Percentiles rank a stretch among this genome's conserved stretches.
These are phyloP conservation scores for Fusarium albosuccineum DNA, from an alignment of 2,329 filamentous ascomycete species.

Conservation along the genomic window DNA sequence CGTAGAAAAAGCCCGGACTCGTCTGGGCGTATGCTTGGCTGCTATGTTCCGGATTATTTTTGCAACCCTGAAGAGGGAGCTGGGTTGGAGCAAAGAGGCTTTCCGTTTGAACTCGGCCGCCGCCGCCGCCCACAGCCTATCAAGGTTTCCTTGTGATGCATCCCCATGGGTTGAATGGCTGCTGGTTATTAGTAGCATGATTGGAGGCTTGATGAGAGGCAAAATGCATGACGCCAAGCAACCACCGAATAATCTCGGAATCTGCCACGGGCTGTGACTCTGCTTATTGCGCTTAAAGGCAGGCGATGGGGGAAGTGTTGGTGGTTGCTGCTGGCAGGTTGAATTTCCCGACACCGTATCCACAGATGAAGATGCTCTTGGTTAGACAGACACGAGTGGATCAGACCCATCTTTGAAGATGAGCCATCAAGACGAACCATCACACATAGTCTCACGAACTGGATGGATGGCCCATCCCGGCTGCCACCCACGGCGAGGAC, in stretches of 20 bases:
- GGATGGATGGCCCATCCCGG: neutral
- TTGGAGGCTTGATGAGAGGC: neutral
- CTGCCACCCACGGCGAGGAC: slow-evolving; percentile 1
- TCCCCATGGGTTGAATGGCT: too few species aligned
- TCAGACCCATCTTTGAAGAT: too few species aligned
- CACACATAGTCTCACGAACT: slow-evolving; percentile 3
- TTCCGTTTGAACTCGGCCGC: neutral
- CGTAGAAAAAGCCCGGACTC: too few species aligned
- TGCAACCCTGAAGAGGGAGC: too few species aligned
- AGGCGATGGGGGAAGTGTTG: neutral
- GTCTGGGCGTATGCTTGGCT: too few species aligned
- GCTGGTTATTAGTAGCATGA: too few species aligned
- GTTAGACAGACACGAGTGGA: too few species aligned
- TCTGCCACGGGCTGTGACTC: neutral
- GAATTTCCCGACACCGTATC: too few species aligned
- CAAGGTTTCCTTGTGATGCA: slow-evolving; percentile 7
- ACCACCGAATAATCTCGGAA: slow-evolving; percentile 5
- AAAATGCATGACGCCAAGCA: neutral
- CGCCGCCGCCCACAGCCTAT: neutral
- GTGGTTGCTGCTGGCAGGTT: too few species aligned
- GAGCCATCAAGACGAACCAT: neutral
- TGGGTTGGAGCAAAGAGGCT: slow-evolving; percentile 1
- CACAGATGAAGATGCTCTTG: too few species aligned
- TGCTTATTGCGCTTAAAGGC: neutral
- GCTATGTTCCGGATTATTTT: too few species aligned